Base-by-base conservation (phyloP, 208 protist genomes). In the Trypanosoma brucei region DNA sequence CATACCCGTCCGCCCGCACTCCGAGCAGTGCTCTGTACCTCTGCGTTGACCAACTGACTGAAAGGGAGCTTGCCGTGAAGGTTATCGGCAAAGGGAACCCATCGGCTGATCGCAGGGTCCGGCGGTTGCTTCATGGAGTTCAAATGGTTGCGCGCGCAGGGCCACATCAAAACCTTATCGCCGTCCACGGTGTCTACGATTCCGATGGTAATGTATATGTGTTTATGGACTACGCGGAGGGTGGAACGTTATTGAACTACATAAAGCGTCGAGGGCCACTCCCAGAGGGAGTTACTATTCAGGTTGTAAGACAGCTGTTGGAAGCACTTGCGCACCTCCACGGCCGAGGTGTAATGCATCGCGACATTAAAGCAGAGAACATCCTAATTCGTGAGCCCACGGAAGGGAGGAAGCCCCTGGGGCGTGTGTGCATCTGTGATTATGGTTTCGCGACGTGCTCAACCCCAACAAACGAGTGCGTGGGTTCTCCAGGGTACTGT, bases 301-400 rank as follows among this genome's bases (percentile, higher is more conserved):
- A 96, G 31, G 75, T 99, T 31, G 73, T 97, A 55, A 96, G 82
- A 46, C 98, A 99, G 70, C 82, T 99, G 4, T 97, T 98, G 63
- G 62, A 80, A 39, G 94, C 93, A 31, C 71, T 99, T 22, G 64
- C 94, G 44, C 95, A 95, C 62, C 89, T 95, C 62, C 98, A 99
- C 82, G 85, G 79, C 34, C 84, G 78, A 55, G 97, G 97, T 36
- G 96, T 99, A 40, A 99, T 99, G 96, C 98, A 99, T 75, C 86
- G 98, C 57, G 98, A 99, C 72, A 93, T 99, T 37, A 99, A 99
- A 72, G 97, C 98, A 34, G 97, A 99, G 59, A 99, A 99, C 68
- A 68, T 99, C 11, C 97, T 99, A 79, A 98, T 99, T 56, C 95
- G 98, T 60, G 88, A 94, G 68, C 59, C 56, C 1, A 56, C n/a